Percentiles rank a stretch among this genome's conserved stretches.
Evolutionary conservation across 495 filamentous ascomycete species (phyloP).

Genomic region (Xylaria castorea): DNA sequence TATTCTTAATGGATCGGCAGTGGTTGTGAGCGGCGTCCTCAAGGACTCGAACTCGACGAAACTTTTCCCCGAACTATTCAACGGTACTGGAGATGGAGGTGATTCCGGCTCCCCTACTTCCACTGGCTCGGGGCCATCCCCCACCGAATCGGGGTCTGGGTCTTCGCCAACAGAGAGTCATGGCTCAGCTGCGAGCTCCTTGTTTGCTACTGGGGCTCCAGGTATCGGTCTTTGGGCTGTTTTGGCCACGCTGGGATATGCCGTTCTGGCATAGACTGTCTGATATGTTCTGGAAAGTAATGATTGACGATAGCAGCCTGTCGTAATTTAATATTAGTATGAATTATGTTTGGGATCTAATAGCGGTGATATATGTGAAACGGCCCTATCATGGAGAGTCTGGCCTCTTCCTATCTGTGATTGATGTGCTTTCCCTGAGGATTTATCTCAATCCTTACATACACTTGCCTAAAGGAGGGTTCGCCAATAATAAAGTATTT

Average conservation of each 20-base stretch:
- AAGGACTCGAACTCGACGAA: conserved; percentile 51
- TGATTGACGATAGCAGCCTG: background rate
- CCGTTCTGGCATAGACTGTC: conserved; percentile 1
- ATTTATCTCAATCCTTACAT: background rate
- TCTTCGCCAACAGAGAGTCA: conserved; percentile 19
- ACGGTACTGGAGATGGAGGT: conserved; percentile 30
- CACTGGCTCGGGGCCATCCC: conserved; percentile 34
- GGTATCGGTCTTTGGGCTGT: conserved; percentile 25
- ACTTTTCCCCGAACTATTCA: conserved; percentile 42
- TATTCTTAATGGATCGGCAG: conserved; percentile 52
- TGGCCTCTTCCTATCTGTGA: background rate
- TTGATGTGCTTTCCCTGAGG: background rate
- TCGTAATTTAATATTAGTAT: conserved; percentile 13
- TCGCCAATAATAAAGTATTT: background rate
- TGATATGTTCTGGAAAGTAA: background rate
- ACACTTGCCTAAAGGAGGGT: background rate
- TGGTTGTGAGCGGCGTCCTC: conserved; percentile 57
- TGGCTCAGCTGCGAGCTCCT: conserved; percentile 23
- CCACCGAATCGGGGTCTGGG: conserved; percentile 40
- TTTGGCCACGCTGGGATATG: conserved; percentile 12
- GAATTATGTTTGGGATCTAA: background rate
- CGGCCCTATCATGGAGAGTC: background rate
- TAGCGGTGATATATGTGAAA: background rate
- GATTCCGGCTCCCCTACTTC: conserved; percentile 35
- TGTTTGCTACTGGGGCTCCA: background rate